Evolutionary conservation across 1,139 yeast genomes (phyloP).

Genomic region (Blastobotrys persicus): DNA sequence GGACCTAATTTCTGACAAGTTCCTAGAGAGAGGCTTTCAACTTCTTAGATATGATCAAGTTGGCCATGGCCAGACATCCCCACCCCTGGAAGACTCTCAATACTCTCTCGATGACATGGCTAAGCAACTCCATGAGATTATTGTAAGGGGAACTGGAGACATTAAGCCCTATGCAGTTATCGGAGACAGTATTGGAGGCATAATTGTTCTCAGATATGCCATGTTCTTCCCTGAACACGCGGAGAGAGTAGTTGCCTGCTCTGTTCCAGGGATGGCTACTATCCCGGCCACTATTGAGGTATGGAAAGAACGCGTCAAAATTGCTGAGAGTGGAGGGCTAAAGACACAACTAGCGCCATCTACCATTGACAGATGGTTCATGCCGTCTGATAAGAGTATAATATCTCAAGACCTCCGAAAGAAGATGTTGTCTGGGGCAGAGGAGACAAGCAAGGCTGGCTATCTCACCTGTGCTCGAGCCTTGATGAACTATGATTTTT

Average conservation of each 20-base stretch:
- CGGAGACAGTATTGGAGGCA: not conserved
- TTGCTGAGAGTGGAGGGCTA: not conserved
- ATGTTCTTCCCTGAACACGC: not conserved
- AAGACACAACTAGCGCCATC: not conserved
- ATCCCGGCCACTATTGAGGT: not conserved
- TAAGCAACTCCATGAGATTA: not conserved
- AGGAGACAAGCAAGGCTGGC: not conserved
- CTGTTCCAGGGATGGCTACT: not conserved
- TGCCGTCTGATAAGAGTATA: not conserved
- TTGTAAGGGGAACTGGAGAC: not conserved
- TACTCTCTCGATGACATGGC: not conserved
- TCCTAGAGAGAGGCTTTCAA: not conserved
- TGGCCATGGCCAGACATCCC: not conserved
- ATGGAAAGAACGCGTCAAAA: not conserved
- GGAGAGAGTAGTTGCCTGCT: not conserved
- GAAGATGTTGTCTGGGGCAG: not conserved
- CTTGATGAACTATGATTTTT: not conserved
- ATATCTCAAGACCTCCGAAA: not conserved
- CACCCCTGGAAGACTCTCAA: not conserved
- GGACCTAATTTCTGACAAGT: not conserved
- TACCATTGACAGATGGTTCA: not conserved
- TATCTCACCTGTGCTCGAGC: not conserved
- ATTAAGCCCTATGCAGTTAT: not conserved
- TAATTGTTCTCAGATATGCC: not conserved
- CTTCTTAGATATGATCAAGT: not conserved